A percentile compares a stretch with the other conserved stretches of the same genome.
These are phyloP conservation scores for Hortiboletus rubellus DNA, from an alignment of 1,284 basidiomycete genomes.

Conservation along the genomic window DNA sequence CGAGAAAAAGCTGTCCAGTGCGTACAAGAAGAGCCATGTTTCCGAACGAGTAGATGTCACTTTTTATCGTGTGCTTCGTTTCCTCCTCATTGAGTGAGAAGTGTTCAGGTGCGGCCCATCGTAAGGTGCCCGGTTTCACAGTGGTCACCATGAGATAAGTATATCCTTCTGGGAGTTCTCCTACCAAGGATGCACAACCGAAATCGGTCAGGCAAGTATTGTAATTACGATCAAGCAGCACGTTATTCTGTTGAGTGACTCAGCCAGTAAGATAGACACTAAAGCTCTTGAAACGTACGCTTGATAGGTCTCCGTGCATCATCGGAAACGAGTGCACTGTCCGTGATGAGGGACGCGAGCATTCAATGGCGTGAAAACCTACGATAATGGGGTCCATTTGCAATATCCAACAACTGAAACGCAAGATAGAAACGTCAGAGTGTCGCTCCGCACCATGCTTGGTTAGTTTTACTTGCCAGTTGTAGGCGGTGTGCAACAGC, in stretches of 20 bases:
- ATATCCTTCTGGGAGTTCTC: constrained; percentile 10
- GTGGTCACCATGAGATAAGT: constrained; percentile 7
- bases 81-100: not conserved
- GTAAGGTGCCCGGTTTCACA: constrained; percentile 6
- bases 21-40: constrained; percentile 8
- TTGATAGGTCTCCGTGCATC: constrained; percentile 10
- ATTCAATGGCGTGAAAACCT: not conserved
- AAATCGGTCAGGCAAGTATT: constrained; percentile 16
- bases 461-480: not conserved
- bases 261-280: not conserved
- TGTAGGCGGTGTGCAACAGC: constrained; percentile 5
- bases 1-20: not conserved
- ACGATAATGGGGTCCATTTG: constrained; percentile 15
- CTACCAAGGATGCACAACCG: constrained; percentile 12
- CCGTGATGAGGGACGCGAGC: not conserved
- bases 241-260: constrained; percentile 11
- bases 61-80: constrained; percentile 4
- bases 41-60: constrained; percentile 21
- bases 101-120: constrained; percentile 18
- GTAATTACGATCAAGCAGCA: constrained; percentile 9
- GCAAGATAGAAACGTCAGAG: not conserved
- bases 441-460: not conserved
- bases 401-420: constrained; percentile 13
- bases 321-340: constrained; percentile 15
- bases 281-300: constrained; percentile 1